phyloP scores from a whole-genome alignment of 495 filamentous ascomycete species.

The Aspergillus panamensis region DNA sequence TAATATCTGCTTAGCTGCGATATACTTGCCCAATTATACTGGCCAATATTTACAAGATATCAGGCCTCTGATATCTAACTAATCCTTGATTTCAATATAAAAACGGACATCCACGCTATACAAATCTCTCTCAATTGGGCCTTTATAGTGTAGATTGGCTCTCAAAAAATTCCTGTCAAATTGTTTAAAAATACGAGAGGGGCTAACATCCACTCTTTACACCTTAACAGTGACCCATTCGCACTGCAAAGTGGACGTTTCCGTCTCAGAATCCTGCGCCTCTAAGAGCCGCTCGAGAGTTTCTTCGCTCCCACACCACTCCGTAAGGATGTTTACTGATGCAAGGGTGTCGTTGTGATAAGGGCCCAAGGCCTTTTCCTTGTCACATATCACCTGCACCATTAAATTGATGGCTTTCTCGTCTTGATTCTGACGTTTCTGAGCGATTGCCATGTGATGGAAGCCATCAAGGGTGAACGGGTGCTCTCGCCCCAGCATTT shows the following conservation, averaged over 20 bases:
- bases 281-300: background rate
- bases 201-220: too few species aligned
- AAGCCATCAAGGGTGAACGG: conserved; percentile 10
- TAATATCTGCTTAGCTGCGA: too few species aligned
- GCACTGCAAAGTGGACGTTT: background rate
- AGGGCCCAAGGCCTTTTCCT: background rate
- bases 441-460: conserved; percentile 2
- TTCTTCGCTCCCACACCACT: background rate
- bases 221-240: background rate
- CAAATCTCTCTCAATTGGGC: too few species aligned
- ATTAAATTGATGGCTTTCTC: background rate
- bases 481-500: conserved; percentile 6
- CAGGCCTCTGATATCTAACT: too few species aligned
- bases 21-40: too few species aligned
- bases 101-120: too few species aligned
- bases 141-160: too few species aligned
- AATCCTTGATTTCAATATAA: too few species aligned
- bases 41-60: too few species aligned
- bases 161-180: too few species aligned
- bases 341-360: background rate
- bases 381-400: background rate
- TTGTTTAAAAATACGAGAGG: too few species aligned
- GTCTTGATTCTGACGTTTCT: background rate
- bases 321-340: background rate
- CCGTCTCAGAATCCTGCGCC: background rate